These are phyloP conservation scores for Penicillium sp. DNA, from an alignment of 2,329 filamentous ascomycete species.

Conservation along the genomic window DNA sequence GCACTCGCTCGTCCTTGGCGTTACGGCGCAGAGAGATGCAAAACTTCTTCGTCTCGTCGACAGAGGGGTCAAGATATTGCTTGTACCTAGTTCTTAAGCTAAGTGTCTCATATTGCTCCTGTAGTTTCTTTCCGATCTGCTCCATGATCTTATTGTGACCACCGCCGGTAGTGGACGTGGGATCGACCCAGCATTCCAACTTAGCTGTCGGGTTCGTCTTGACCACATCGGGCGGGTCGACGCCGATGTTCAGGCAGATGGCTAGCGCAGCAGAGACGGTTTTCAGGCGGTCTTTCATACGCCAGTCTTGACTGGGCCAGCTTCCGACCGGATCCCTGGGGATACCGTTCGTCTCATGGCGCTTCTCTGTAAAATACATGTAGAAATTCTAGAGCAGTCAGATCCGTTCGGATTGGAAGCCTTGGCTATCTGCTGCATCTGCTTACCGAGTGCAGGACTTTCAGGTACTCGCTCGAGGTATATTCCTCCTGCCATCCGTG, in stretches of 20 bases:
- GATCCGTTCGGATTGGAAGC: slow-evolving; percentile 1
- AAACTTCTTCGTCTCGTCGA: slow-evolving; percentile 95
- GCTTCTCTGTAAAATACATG: slow-evolving; percentile 98
- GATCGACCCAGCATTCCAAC: slow-evolving; percentile 94
- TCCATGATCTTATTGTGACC: slow-evolving; percentile 74
- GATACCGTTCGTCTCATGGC: slow-evolving; percentile 87
- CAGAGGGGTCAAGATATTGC: slow-evolving; percentile 88
- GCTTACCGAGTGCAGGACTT: slow-evolving; percentile 65
- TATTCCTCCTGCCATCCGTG: slow-evolving; percentile 92
- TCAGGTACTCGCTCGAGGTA: slow-evolving; percentile 79
- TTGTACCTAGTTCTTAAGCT: slow-evolving; percentile 95
- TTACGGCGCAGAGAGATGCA: slow-evolving; percentile 81
- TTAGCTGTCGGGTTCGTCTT: slow-evolving; percentile 90
- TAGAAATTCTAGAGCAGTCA: slow-evolving; percentile 79
- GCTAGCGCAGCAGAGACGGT: slow-evolving; percentile 91
- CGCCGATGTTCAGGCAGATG: slow-evolving; percentile 91
- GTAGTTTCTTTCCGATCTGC: slow-evolving; percentile 90
- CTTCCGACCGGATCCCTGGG: slow-evolving; percentile 53
- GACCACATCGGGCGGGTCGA: slow-evolving; percentile 92
- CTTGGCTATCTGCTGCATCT: no score
- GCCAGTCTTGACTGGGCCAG: slow-evolving; percentile 75
- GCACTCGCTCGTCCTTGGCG: slow-evolving; percentile 86
- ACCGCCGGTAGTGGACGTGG: slow-evolving; percentile 65
- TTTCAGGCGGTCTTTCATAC: slow-evolving; percentile 91
- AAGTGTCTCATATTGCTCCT: slow-evolving; percentile 90